Conservation (phyloP, 2,329 filamentous ascomycete species). For the Helicocarpus griseus region DNA sequence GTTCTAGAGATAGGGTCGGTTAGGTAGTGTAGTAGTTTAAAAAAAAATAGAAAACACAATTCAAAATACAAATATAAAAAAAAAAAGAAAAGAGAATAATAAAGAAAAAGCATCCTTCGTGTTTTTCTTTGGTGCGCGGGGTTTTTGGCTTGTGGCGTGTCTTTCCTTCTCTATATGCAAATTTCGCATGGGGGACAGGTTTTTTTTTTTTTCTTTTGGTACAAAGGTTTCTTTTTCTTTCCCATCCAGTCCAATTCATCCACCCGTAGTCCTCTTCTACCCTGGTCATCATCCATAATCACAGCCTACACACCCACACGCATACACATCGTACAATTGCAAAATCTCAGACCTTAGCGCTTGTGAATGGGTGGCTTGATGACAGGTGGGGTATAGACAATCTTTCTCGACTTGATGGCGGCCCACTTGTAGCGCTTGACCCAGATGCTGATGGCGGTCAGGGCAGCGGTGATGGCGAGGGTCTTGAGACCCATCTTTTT, state of each 20-base stretch:
- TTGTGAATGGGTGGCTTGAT: conserved; percentile 16
- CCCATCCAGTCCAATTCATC: not conserved
- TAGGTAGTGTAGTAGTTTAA: not conserved
- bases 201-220: conserved; percentile 1
- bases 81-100: not conserved
- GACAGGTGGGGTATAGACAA: conserved; percentile 70
- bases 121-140: not conserved
- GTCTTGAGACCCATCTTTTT: conserved; percentile 99
- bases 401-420: conserved; percentile 88
- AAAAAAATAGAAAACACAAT: not conserved
- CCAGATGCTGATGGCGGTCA: conserved; percentile 87
- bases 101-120: not conserved
- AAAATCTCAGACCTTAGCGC: not conserved
- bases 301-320: not conserved
- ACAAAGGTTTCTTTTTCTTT: not conserved
- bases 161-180: conserved; percentile 1
- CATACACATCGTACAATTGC: not conserved
- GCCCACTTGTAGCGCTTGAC: conserved; percentile 99
- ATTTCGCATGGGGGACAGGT: not conserved
- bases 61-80: not conserved
- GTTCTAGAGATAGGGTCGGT: not conserved
- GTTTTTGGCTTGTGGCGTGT: not conserved
- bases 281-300: not conserved
- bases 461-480: conserved; percentile 63
- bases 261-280: not conserved